phyloP scores from a whole-genome alignment of 2,329 filamentous ascomycete species.

The Nothophaeocryptopus gaeumannii region DNA sequence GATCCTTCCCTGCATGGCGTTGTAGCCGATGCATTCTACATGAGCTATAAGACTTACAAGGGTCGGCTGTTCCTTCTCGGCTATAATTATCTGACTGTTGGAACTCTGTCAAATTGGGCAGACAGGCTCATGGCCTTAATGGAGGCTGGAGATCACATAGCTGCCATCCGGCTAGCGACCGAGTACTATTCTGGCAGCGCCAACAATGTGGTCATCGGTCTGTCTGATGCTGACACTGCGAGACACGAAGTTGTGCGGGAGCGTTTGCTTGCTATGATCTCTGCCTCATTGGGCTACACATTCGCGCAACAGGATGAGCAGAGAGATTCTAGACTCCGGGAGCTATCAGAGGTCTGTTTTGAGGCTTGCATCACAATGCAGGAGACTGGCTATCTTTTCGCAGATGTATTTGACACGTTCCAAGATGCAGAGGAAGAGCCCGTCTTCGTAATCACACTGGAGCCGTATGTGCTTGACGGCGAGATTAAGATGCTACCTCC shows the following conservation, averaged over 20 bases:
- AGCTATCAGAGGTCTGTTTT: constrained; percentile 81
- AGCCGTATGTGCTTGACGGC: constrained; percentile 80
- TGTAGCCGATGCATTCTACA: constrained; percentile 94
- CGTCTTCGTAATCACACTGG: constrained; percentile 82
- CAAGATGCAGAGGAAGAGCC: constrained; percentile 71
- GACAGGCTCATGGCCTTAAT: constrained; percentile 89
- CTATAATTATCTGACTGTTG: constrained; percentile 90
- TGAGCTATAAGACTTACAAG: constrained; percentile 96
- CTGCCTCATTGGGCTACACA: constrained; percentile 83
- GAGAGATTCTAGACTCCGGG: constrained; percentile 61
- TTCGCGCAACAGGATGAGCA: constrained; percentile 62
- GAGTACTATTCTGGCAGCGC: constrained; percentile 87
- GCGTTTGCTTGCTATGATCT: constrained; percentile 89
- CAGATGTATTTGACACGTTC: constrained; percentile 86
- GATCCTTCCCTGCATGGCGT: constrained; percentile 91
- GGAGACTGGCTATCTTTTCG: constrained; percentile 81
- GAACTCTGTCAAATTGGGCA: constrained; percentile 93
- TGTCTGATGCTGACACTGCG: constrained; percentile 76
- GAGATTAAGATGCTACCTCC: constrained; percentile 75
- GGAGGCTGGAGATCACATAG: constrained; percentile 94
- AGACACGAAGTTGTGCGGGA: constrained; percentile 81
- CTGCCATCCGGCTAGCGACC: constrained; percentile 83
- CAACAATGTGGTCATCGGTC: constrained; percentile 90
- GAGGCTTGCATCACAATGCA: constrained; percentile 74
- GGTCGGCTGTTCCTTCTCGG: constrained; percentile 87